Evolutionary conservation across 2,329 filamentous ascomycete species (phyloP), one percentile per base, ranked within the genome.

Genomic region (Lizonia empirigonia): DNA sequence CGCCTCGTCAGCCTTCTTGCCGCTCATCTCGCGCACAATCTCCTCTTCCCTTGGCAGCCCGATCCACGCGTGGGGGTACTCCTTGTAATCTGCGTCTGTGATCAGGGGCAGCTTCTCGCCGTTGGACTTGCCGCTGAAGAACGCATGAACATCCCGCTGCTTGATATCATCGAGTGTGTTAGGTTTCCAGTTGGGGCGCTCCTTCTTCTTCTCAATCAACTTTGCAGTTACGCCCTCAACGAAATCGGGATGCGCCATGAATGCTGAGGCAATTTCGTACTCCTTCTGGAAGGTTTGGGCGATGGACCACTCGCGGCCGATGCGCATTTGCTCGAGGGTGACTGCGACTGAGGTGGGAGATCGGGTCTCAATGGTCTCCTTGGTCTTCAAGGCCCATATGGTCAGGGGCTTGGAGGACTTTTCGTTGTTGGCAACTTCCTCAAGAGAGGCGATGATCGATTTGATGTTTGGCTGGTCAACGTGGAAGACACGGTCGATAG

Each of bases 181-280:
- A 4, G 91, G 92, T 58, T 87, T 74, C 94, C 94, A 99, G 55
- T 81, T 77, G 1, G 92, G 89, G 18, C 79, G 79, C 58, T 78
- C 78, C 42, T 83, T 76, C 35, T 82, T 81, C 76, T 91, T 91
- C 67, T 85, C 81, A 63, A 94, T 82, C 32, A 99, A 81, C 39
- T 88, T 82, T 19, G 91, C 87, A 42, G 85, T 85, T n/a, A 99
- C 93, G 45, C 94, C 94, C 76, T 96, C 90, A 34, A 86, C 86
- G 68, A 99, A 99, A 74, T 99, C 94, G 4, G 85, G 88, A 71
- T 94, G 88, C 49, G 82, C 81, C 93, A 99, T 97, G 78, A 99
- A 97, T 58, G 85, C 84, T 51, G 82, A 78, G 2, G 93, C 91
- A 53, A 99, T 91, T 68, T 88, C 82, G 75, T 94, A 84, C 78